phyloP scores from a whole-genome alignment of 257 asterid species.

The Ophiorrhiza pumila region DNA sequence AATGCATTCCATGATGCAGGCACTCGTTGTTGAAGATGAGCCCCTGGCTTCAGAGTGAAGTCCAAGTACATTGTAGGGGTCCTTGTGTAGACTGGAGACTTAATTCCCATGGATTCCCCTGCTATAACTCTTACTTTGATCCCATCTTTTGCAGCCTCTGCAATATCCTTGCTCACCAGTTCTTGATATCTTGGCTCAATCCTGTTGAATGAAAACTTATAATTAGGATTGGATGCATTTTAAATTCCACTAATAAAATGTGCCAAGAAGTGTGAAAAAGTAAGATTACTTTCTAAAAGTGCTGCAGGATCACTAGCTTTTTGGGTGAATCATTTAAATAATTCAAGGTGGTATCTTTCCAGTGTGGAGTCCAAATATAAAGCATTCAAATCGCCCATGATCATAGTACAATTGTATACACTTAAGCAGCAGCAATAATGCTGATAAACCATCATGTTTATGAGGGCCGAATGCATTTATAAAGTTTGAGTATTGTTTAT shows the following conservation, averaged over 20 bases:
- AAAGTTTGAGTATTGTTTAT: neutral
- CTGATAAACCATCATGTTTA: neutral
- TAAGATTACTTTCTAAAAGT: conserved; percentile 4
- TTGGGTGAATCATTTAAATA: neutral
- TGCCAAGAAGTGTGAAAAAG: neutral
- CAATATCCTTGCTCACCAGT: conserved; percentile 51
- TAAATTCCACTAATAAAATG: neutral
- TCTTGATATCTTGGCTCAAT: conserved; percentile 88
- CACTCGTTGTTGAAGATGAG: conserved; percentile 55
- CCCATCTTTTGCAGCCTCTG: conserved; percentile 60
- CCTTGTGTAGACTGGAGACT: conserved; percentile 59
- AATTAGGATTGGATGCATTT: neutral
- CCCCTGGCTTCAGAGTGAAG: conserved; percentile 66
- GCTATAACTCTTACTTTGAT: conserved; percentile 68
- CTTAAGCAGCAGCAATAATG: neutral
- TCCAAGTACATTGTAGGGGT: conserved; percentile 92
- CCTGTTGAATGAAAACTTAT: conserved; percentile 28
- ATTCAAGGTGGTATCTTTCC: neutral
- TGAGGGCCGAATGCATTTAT: neutral
- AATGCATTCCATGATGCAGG: conserved; percentile 73
- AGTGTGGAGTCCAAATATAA: conserved; percentile 2
- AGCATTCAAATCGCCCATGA: neutral
- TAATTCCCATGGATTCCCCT: conserved; percentile 67
- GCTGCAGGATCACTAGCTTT: conserved; percentile 8
- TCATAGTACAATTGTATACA: neutral